Conservation (phyloP, 2,329 filamentous ascomycete genomes). For the Albifimbria verrucaria region DNA sequence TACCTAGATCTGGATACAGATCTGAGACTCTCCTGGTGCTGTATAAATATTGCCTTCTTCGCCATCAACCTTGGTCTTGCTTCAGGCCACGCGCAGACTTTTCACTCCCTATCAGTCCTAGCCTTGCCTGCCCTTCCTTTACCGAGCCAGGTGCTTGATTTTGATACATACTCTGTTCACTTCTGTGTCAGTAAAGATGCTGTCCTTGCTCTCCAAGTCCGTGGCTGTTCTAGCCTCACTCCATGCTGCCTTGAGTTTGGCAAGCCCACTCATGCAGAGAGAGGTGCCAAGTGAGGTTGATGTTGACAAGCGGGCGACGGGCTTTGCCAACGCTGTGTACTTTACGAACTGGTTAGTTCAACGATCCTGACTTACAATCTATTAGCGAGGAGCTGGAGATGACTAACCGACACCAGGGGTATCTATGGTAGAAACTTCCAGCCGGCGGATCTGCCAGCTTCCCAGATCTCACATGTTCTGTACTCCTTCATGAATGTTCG, state of each 20-base stretch:
- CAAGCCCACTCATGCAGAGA: conserved; percentile 12
- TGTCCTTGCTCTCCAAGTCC: conserved; percentile 18
- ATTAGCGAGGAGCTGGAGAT: conserved; percentile 40
- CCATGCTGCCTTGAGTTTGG: conserved; percentile 17
- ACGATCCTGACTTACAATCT: conserved; percentile 5
- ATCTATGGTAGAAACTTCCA: conserved; percentile 75
- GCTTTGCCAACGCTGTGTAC: conserved; percentile 38
- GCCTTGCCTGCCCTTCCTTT: conserved; percentile 1
- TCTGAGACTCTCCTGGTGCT: neutral
- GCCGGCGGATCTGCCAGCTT: conserved; percentile 65
- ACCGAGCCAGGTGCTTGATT: conserved; percentile 13
- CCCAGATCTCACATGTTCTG: conserved; percentile 72
- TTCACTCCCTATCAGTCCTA: neutral
- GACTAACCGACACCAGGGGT: conserved; percentile 41
- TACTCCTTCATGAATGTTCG: conserved; percentile 78
- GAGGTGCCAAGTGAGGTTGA: neutral
- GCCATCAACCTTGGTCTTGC: neutral
- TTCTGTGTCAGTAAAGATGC: conserved; percentile 16
- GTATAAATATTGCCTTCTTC: neutral
- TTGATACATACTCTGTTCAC: neutral
- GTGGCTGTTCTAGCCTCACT: conserved; percentile 23
- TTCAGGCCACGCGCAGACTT: neutral
- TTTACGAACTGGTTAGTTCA: conserved; percentile 44
- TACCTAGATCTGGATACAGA: neutral
- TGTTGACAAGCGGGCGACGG: conserved; percentile 16